Conservation (phyloP, 1,284 basidiomycete genomes). For the Xerocomus amazonicus region DNA sequence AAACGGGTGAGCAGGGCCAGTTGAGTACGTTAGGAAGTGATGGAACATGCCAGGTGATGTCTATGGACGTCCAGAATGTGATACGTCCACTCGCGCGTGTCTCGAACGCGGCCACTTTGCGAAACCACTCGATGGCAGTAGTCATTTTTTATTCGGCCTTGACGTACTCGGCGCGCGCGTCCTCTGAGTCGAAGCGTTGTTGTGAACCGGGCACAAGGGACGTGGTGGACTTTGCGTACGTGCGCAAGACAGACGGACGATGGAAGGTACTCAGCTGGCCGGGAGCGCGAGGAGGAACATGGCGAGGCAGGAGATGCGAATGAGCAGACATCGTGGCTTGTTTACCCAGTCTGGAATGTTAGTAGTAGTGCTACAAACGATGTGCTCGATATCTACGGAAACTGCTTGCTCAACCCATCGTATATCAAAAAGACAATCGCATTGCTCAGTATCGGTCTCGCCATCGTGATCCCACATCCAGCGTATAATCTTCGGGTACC, state of each 20-base stretch:
- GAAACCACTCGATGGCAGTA: constrained; percentile 60
- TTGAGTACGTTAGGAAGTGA: too few species aligned
- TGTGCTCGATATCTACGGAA: constrained; percentile 35
- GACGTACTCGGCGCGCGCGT: constrained; percentile 49
- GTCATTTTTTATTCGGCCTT: constrained; percentile 64
- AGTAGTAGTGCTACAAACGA: background rate
- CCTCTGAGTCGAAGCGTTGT: constrained; percentile 49
- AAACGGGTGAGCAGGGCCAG: too few species aligned
- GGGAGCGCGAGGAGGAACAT: background rate
- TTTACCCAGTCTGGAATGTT: background rate
- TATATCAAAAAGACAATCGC: constrained; percentile 92
- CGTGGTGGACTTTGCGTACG: constrained; percentile 44
- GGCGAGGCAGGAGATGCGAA: constrained; percentile 8
- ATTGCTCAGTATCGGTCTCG: constrained; percentile 84
- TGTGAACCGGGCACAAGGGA: constrained; percentile 55
- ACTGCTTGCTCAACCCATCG: constrained; percentile 65
- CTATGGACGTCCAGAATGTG: too few species aligned
- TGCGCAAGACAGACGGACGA: constrained; percentile 9
- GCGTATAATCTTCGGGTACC: constrained; percentile 89
- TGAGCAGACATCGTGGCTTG: too few species aligned
- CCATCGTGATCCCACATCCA: constrained; percentile 92
- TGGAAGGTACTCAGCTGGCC: too few species aligned
- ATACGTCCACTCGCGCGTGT: constrained; percentile 71
- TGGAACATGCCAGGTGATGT: too few species aligned
- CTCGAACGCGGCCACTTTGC: constrained; percentile 62